Evolutionary conservation across 2,329 filamentous ascomycete species (phyloP).

Genomic region (Colletotrichum sojae): DNA sequence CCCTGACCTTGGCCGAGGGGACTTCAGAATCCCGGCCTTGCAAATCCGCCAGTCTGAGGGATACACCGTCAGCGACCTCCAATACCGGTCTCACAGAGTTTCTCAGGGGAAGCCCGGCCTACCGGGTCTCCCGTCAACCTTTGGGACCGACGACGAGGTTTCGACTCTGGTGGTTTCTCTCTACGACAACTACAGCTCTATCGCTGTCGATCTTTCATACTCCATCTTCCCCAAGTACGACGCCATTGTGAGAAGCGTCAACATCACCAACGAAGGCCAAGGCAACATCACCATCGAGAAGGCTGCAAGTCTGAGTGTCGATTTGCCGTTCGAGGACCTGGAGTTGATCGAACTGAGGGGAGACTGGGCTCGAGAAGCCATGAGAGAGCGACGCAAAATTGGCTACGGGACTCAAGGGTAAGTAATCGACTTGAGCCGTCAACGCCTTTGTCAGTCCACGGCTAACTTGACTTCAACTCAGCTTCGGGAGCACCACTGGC

Average conservation of each 20-base stretch:
- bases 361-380: constrained; percentile 74
- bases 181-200: constrained; percentile 70
- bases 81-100: constrained; percentile 71
- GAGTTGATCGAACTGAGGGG: constrained; percentile 74
- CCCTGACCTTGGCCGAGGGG: constrained; percentile 74
- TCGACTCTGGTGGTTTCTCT: constrained; percentile 71
- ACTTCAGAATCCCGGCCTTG: constrained; percentile 73
- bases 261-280: constrained; percentile 71
- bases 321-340: constrained; percentile 71
- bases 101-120: constrained; percentile 69
- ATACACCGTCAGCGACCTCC: constrained; percentile 70
- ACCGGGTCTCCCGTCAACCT: constrained; percentile 71
- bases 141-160: constrained; percentile 68
- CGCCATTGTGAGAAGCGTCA: constrained; percentile 73
- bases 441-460: not conserved
- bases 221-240: constrained; percentile 75
- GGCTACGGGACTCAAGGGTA: constrained; percentile 70
- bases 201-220: constrained; percentile 72
- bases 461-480: constrained; percentile 44
- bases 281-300: constrained; percentile 67
- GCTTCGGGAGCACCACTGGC: constrained; percentile 72
- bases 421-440: constrained; percentile 32
- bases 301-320: constrained; percentile 73
- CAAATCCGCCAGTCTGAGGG: constrained; percentile 72
- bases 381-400: constrained; percentile 67